These are phyloP conservation scores for Apiotrichum brassicae DNA, from an alignment of 1,284 basidiomycete species.

Conservation along the genomic window DNA sequence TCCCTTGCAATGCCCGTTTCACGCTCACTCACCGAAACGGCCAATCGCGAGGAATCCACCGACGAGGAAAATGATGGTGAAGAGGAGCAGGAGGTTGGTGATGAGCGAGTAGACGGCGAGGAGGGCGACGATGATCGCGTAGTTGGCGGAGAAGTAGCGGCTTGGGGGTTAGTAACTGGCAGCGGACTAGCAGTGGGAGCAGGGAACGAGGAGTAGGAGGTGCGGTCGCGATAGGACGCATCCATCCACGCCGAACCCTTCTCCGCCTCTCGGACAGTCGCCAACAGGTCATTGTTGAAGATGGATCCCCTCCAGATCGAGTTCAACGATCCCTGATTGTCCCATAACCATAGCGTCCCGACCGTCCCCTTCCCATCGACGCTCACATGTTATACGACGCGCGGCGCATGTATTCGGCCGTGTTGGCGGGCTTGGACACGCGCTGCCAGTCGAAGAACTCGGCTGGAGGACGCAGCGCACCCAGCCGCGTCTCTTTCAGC, in stretches of 20 bases:
- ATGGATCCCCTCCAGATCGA: too few species aligned
- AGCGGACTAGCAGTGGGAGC: too few species aligned
- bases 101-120: conserved; percentile 85
- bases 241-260: too few species aligned
- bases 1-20: not conserved
- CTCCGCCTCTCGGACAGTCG: too few species aligned
- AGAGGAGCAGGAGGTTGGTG: conserved; percentile 71
- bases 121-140: conserved; percentile 70
- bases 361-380: not conserved
- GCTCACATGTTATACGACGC: conserved; percentile 39
- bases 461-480: conserved; percentile 65
- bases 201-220: too few species aligned
- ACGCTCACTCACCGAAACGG: conserved; percentile 64
- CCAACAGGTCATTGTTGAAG: too few species aligned
- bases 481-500: conserved; percentile 78
- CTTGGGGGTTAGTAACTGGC: too few species aligned
- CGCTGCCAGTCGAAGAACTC: conserved; percentile 83
- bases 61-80: conserved; percentile 80
- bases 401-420: conserved; percentile 51
- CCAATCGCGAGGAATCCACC: conserved; percentile 88
- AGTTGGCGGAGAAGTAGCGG: conserved; percentile 88
- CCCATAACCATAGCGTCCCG: too few species aligned
- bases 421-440: conserved; percentile 63
- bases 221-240: too few species aligned
- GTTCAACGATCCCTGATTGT: too few species aligned